Conservation (phyloP, 2,329 filamentous ascomycete genomes). For the Orbilia brochopaga region DNA sequence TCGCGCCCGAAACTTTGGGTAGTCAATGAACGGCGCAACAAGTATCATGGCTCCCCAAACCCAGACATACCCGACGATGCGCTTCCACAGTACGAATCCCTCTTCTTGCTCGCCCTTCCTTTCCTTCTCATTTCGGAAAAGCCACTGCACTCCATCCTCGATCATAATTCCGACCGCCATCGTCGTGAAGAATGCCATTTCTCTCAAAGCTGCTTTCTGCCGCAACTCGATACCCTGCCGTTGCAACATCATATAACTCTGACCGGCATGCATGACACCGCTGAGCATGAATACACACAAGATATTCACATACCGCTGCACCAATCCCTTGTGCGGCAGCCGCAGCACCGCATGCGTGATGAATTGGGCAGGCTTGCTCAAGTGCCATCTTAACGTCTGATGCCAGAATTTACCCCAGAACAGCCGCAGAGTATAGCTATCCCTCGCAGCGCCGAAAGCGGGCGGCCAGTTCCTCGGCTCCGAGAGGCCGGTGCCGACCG, state of each 20-base stretch:
- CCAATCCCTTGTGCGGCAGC: slow-evolving; percentile 30
- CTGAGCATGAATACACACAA: slow-evolving; percentile 30
- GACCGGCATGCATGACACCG: slow-evolving; percentile 29
- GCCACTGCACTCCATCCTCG: slow-evolving; percentile 39
- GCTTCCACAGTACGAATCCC: slow-evolving; percentile 38
- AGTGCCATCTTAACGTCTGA: slow-evolving; percentile 43
- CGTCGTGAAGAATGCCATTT: slow-evolving; percentile 18
- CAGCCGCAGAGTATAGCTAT: slow-evolving; percentile 37
- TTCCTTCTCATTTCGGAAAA: slow-evolving; percentile 30
- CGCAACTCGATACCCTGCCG: not conserved
- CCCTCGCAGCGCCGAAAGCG: slow-evolving; percentile 15
- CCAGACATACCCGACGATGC: slow-evolving; percentile 37
- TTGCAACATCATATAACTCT: slow-evolving; percentile 14
- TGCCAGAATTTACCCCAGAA: slow-evolving; percentile 51
- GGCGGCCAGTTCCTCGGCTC: slow-evolving; percentile 49
- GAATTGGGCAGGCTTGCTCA: slow-evolving; percentile 40
- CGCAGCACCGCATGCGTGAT: slow-evolving; percentile 23
- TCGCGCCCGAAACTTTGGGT: slow-evolving; percentile 30
- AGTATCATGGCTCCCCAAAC: slow-evolving; percentile 26
- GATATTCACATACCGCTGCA: slow-evolving; percentile 38
- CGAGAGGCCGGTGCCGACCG: slow-evolving; percentile 28
- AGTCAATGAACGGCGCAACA: slow-evolving; percentile 28
- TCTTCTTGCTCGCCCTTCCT: slow-evolving; percentile 29
- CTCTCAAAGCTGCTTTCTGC: not conserved
- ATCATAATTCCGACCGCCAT: slow-evolving; percentile 34